Evolutionary conservation across 129 eudicot species (phyloP).

Genomic region (Chrysanthemum seticuspe): DNA sequence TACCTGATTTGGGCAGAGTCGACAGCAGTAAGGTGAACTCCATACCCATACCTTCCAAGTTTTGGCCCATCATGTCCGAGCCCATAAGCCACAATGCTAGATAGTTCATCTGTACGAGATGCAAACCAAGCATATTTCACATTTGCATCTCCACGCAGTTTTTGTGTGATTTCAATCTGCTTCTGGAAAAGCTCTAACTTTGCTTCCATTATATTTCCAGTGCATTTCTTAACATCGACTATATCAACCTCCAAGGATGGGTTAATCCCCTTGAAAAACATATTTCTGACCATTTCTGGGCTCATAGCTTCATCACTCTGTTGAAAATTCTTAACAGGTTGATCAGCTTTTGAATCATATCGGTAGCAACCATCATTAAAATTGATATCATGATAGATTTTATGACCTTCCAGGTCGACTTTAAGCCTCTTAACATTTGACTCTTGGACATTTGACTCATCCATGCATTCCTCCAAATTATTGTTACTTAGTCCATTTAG

Average conservation of each 20-base stretch:
- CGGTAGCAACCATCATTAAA: constrained; percentile 28
- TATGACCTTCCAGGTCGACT: constrained; percentile 27
- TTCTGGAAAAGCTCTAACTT: constrained; percentile 54
- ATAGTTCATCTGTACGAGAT: constrained; percentile 33
- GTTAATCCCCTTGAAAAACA: constrained; percentile 41
- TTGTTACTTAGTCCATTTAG: constrained; percentile 40
- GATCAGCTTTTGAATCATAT: constrained; percentile 28
- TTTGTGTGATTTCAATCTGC: constrained; percentile 59
- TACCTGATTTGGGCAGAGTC: constrained; percentile 46
- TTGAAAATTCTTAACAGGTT: constrained; percentile 32
- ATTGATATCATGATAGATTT: background rate
- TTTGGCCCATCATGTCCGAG: constrained; percentile 45
- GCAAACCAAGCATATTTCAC: constrained; percentile 58
- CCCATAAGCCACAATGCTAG: constrained; percentile 42
- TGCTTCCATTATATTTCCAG: constrained; percentile 32
- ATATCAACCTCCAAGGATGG: constrained; percentile 24
- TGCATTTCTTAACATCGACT: constrained; percentile 29
- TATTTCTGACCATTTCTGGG: constrained; percentile 39
- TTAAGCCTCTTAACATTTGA: constrained; percentile 46
- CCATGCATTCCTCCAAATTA: constrained; percentile 47
- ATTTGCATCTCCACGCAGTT: constrained; percentile 55
- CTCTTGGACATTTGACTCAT: constrained; percentile 47
- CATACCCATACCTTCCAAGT: constrained; percentile 49
- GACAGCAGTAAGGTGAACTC: constrained; percentile 55
- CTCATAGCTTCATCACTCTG: constrained; percentile 33